Percentiles rank a stretch among this genome's conserved stretches.
These are phyloP conservation scores for Arbutus unedo DNA, from an alignment of 148 eudicot genomes.

Conservation along the genomic window DNA sequence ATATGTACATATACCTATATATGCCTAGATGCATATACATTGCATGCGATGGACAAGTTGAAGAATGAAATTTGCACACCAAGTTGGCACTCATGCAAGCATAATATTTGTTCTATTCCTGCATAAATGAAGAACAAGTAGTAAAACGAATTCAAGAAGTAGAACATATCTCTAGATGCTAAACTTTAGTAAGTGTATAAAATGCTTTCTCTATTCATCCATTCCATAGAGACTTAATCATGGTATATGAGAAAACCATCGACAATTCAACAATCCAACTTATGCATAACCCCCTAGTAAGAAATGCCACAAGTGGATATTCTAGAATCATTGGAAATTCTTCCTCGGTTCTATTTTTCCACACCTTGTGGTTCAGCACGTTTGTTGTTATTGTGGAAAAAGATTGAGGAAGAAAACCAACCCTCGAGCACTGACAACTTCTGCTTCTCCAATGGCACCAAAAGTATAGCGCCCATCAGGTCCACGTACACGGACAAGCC, in stretches of 20 bases:
- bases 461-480: constrained; percentile 73
- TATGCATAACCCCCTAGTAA: not conserved
- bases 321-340: not conserved
- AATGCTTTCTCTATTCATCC: not conserved
- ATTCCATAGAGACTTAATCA: not conserved
- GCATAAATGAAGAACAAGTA: not conserved
- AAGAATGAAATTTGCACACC: not conserved
- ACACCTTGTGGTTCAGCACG: not conserved
- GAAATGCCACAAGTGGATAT: not conserved
- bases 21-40: not conserved
- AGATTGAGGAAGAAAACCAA: constrained; percentile 28
- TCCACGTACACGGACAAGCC: constrained; percentile 87
- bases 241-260: not conserved
- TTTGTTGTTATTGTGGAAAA: not conserved
- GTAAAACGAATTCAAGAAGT: not conserved
- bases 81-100: not conserved
- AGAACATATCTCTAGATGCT: not conserved
- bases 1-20: not conserved
- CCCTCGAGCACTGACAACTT: constrained; percentile 99
- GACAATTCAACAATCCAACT: not conserved
- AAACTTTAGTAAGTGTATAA: not conserved
- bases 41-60: not conserved
- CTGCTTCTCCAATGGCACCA: constrained; percentile 85
- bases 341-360: not conserved
- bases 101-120: not conserved